Evolutionary conservation across 805 yeast species (phyloP).

Genomic region (Starmera pachycereana): DNA sequence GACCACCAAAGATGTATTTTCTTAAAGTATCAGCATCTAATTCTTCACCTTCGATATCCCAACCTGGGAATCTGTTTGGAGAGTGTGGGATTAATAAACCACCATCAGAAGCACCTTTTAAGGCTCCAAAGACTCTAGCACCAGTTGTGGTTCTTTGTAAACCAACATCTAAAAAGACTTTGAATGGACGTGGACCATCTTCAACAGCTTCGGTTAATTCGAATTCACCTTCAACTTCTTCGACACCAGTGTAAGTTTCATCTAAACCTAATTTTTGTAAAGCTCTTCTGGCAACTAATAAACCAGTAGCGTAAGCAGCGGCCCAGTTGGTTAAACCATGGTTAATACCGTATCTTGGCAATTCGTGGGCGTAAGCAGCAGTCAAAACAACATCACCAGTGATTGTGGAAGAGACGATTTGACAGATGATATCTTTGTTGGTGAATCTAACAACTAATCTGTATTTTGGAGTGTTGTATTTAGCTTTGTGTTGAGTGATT

Average conservation of each 20-base stretch:
- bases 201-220: slow-evolving; percentile 98
- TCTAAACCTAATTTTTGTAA: slow-evolving; percentile 95
- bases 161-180: slow-evolving; percentile 98
- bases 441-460: slow-evolving; percentile 99
- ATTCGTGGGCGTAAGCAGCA: slow-evolving; percentile 98
- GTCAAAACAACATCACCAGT: slow-evolving; percentile 93
- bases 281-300: slow-evolving; percentile 97
- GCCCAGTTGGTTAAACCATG: slow-evolving; percentile 99
- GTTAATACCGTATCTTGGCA: slow-evolving; percentile 93
- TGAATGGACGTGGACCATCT: slow-evolving; percentile 99
- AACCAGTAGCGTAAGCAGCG: slow-evolving; percentile 99
- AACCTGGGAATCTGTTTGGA: slow-evolving; percentile 99
- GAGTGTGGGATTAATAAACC: slow-evolving; percentile 99
- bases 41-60: slow-evolving; percentile 98
- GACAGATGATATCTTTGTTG: slow-evolving; percentile 98
- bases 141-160: slow-evolving; percentile 99
- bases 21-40: slow-evolving; percentile 94
- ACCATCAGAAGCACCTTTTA: slow-evolving; percentile 99
- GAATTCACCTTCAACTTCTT: slow-evolving; percentile 99
- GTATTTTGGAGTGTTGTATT: slow-evolving; percentile 99
- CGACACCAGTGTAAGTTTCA: slow-evolving; percentile 97
- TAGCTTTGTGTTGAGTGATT: slow-evolving; percentile 99
- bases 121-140: slow-evolving; percentile 98
- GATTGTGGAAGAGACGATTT: slow-evolving; percentile 92
- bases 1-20: slow-evolving; percentile 99